Evolutionary conservation across 768 basidiomycete genomes (phyloP), one percentile per base, ranked within the genome.

Genomic region (Russula sp.): DNA sequence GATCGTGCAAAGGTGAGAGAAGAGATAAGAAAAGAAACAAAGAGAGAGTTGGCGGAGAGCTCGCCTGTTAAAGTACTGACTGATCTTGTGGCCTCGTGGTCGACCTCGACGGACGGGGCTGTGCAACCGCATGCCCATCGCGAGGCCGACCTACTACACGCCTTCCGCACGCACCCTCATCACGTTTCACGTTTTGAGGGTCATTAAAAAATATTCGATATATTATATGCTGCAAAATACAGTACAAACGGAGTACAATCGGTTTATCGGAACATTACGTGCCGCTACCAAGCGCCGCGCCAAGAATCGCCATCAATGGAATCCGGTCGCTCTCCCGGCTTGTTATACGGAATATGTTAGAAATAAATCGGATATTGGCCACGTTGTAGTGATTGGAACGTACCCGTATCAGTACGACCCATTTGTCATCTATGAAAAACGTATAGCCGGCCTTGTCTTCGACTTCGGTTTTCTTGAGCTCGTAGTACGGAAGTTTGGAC

Each of bases 401-500:
- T 42, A 65, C 64, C 59, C 48, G 38, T 32, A 65, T 61, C 24
- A 59, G 38, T 36, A 49, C 59, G 8, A 51, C 51, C 48, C 59
- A 61, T 44, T 55, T 53, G 28, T 65, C 59, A 16, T 61, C 63
- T 53, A 64, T 64, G 36, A 56, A 5, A 4, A 60, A 11, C 22
- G 36, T 36, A 13, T 3, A 13, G 3, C 26, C 24, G 22, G 53
- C 38, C 22, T 28, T 36, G 18, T 22, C 38, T 14, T 48, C 28
- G 9, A 18, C 22, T 14, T 40, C 64, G 9, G 10, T 42, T 44
- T 48, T 60, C 38, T 40, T 55, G 38, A 61, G 53, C 20, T 56
- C 63, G n/a, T 42, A 59, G 38, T 64, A 64, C 28, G 63, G 59
- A 34, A 64, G 63, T 32, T 46, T 56, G 20, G 63, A 56, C 28